Base-by-base conservation (phyloP, 352 stramenopile genomes). In the Globisporangium viniferum region DNA sequence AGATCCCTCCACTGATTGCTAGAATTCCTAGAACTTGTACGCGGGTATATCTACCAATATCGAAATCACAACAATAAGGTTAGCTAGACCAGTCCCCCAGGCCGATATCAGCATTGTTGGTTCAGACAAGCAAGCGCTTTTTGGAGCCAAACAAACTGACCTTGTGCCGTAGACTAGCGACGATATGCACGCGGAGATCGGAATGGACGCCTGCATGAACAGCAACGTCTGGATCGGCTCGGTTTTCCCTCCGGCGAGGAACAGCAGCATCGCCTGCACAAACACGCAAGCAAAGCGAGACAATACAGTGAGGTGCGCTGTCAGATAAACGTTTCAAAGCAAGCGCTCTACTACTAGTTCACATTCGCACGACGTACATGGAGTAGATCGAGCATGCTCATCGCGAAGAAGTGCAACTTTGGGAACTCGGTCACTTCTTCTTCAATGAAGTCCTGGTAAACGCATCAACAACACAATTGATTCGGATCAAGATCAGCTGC, bases 321-420 rank as follows among this genome's bases (percentile, higher is more conserved):
- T 22, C 14, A 64, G 24, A 14, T n/a, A 55, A 41, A 8, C 18
- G 24, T n/a, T 29, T 22, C 15, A 31, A 15, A 27, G 8, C 5
- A 22, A 22, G 27, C 8, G 35, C 44, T 24, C 18, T 51, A 12
- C 44, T 24, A 24, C 24, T 24, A 51, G 7, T 51, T 22, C 44
- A 24, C 7, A 49, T 51, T 10, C 44, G 44, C n/a, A 29, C 6
- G n/a, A 61, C 76, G 66, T 77, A 94, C 89, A 35, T 96, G 87
- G 59, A 88, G 57, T 18, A 95, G 73, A 33, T 96, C 89, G 51
- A 96, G 77, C 59, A 95, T 76, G 3, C 83, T 87, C 89, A 96
- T 96, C 65, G 90, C 68, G 22, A 94, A 90, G 68, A 96, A 96
- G 68, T 94, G 84, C 41, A 91, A 78, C 70, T 96, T 96, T 0